Percentiles rank a stretch among this genome's conserved stretches.
Evolutionary conservation across 2,329 filamentous ascomycete genomes (phyloP).

Genomic region (Fusarium lyarnte): DNA sequence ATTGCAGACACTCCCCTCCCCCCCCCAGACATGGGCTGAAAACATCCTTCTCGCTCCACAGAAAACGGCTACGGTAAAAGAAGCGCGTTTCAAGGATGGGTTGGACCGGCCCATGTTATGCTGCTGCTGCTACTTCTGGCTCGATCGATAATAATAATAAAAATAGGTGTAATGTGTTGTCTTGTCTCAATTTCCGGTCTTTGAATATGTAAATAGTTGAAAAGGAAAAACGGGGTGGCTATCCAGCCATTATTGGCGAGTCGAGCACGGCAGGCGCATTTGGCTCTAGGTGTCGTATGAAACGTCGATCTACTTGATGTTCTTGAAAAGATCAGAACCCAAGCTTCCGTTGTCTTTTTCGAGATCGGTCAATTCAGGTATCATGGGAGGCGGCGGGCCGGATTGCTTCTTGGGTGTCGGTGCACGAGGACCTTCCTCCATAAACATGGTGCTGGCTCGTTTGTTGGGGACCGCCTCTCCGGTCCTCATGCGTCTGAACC

Average conservation of each 20-base stretch:
- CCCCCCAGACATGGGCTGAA: conserved; percentile 20
- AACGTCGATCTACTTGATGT: conserved; percentile 59
- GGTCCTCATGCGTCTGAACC: conserved; percentile 65
- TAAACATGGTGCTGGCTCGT: conserved; percentile 55
- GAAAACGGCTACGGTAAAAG: conserved; percentile 22
- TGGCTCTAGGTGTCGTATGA: conserved; percentile 8
- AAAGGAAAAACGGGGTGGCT: conserved; percentile 30
- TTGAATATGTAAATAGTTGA: conserved; percentile 38
- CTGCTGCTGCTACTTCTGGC: conserved; percentile 41
- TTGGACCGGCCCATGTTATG: conserved; percentile 31
- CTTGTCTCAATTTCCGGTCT: conserved; percentile 38
- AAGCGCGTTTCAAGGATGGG: conserved; percentile 24
- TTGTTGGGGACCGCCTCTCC: conserved; percentile 47
- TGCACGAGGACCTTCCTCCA: conserved; percentile 47
- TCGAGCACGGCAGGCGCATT: not conserved
- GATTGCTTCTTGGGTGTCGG: conserved; percentile 49
- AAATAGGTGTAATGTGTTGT: conserved; percentile 19
- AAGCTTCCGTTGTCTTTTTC: conserved; percentile 59
- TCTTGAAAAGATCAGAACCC: conserved; percentile 66
- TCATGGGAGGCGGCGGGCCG: conserved; percentile 68
- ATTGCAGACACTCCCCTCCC: conserved; percentile 6
- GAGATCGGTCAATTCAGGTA: conserved; percentile 65
- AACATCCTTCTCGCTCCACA: conserved; percentile 23
- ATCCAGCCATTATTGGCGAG: conserved; percentile 13
- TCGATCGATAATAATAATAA: conserved; percentile 34